phyloP scores from a whole-genome alignment of 179 eudicot genomes.

The Beta corolliflora region DNA sequence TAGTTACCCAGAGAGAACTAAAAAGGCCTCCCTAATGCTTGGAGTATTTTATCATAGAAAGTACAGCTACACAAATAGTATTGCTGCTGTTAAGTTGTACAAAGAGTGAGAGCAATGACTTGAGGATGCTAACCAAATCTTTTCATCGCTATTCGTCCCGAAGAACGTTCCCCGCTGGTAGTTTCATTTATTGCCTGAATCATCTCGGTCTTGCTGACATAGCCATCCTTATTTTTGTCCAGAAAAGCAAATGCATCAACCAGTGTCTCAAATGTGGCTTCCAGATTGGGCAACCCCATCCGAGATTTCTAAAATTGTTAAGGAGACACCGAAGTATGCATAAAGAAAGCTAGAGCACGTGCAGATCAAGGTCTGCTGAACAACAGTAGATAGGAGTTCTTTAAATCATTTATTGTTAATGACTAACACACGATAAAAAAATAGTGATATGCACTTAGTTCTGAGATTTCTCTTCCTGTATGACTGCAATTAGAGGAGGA shows the following conservation, averaged over 20 bases:
- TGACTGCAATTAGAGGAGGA: too few relatives aligned
- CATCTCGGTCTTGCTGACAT: constrained; percentile 94
- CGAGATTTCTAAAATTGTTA: constrained; percentile 59
- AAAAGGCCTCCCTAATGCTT: too few relatives aligned
- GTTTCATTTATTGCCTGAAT: constrained; percentile 76
- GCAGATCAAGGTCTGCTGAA: neutral
- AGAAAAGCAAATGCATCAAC: constrained; percentile 89
- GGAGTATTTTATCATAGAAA: neutral
- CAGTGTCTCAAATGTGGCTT: constrained; percentile 78
- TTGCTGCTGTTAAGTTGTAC: neutral
- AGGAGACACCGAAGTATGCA: constrained; percentile 25
- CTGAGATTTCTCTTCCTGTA: too few relatives aligned
- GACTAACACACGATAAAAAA: too few relatives aligned
- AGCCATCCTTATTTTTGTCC: constrained; percentile 94
- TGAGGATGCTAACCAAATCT: constrained; percentile 72
- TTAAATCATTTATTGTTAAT: too few relatives aligned
- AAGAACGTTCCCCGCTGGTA: constrained; percentile 71
- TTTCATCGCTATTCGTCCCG: constrained; percentile 81
- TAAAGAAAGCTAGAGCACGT: neutral
- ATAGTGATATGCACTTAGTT: too few relatives aligned
- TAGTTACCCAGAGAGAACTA: too few relatives aligned
- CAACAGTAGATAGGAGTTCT: neutral
- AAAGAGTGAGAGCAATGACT: constrained; percentile 16
- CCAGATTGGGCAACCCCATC: constrained; percentile 73
- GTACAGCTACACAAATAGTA: neutral